Base-by-base conservation (phyloP, 495 filamentous ascomycete species). In the Neurospora sp. region DNA sequence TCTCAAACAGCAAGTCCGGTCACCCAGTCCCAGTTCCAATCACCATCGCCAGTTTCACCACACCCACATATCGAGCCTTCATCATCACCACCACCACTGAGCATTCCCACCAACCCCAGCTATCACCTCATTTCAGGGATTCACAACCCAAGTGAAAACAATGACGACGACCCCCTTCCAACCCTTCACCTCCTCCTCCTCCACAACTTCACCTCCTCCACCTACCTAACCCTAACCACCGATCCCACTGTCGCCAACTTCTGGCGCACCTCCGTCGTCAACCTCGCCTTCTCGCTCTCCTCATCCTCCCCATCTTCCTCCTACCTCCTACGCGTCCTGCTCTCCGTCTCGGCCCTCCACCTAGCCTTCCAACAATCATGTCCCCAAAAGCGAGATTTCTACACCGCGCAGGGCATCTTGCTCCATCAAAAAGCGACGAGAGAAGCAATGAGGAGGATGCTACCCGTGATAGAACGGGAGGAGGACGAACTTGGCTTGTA, bases 241-340 rank as follows among this genome's bases (percentile, higher is more conserved):
- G 81, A 82, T 38, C 71, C 82, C 0, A 71, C 54, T 10, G 39
- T 85, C 31, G 76, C 78, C 66, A 74, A 77, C 43, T 80, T 84
- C 45, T 84, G 80, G 79, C 77, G 81, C n/a, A 76, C 81, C 9
- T 76, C 74, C 24, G 78, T 81, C 19, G 80, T 82, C 36, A 54
- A 78, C 39, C 71, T 85, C 54, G 88, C 85, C 4, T 78, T 89
- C 2, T 71, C 76, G 31, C 54, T 66, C 6, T 66, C 54, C 15
- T 66, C 54, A 8, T 31, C 24, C 1, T 31, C 15, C 6, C 28
- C 54, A 0, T 36, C 54, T 34, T 83, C 86, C 74, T 83, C 86
- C 71, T 89, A 87, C 75, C 81, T 89, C 31, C 86, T 89, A 83
- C 83, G 85, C 43, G 83, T 87, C 43, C 83, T 90, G 13, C 79